Base-by-base conservation (phyloP, 148 eudicot genomes). In the Vaccinium darrowii region DNA sequence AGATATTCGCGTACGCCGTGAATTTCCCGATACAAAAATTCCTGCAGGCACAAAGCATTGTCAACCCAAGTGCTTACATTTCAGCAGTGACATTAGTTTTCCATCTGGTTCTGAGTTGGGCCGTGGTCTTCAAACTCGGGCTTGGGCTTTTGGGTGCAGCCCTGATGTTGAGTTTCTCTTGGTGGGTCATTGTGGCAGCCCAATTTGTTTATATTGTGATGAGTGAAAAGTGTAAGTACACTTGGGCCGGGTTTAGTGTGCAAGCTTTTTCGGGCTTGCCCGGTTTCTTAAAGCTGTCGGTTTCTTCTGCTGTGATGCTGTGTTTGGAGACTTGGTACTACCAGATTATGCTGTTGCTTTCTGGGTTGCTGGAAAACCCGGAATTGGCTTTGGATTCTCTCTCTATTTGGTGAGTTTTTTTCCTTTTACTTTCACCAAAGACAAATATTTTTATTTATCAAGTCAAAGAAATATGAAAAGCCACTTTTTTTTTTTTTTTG, bases 11-110 rank as follows among this genome's bases (percentile, higher is more conserved):
- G 0, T 83, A 85, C 14, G 87, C 89, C 9, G 33, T 80, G 4
- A 83, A 84, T 56, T 89, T 89, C 39, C 91, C 91, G 0, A 85
- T 83, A 13, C 89, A 87, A 57, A 89, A 89, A 43, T 89, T 89
- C n/a, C 85, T 87, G 2, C 89, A 87, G 25, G 85, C 90, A 5
- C 90, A 88, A 67, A 86, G 90, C 76, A 88, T 81, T 1, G 81
- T 88, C 10, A 13, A 53, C n/a, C 85, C 87, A 1, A 84, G 85
- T 30, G 87, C 88, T 0, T 58, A 67, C 27, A 86, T 88, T 3
- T 33, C 85, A 0, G 79, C 73, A 8, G 81, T 58, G 1, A 49
- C 88, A 5, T 12, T 86, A 2, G 73, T 63, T 0, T 3, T 88
- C 0, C 90, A 88, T 77, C 13, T 84, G 5, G 0, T 84, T 5